phyloP scores from a whole-genome alignment of 1,284 basidiomycete genomes.

The Boletus albobrunnescens region DNA sequence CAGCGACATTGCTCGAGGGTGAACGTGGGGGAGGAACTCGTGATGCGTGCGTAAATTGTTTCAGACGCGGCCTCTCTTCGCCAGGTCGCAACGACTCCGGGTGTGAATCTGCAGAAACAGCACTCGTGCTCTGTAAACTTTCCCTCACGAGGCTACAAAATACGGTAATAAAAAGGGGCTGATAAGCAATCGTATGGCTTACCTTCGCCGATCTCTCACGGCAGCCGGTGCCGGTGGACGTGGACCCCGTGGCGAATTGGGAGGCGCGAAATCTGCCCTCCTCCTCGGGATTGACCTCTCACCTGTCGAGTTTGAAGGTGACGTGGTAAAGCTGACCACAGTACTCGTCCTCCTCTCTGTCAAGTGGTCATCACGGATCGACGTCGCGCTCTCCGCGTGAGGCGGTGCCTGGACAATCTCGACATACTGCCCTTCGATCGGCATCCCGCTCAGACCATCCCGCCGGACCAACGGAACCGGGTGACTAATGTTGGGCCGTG shows the following conservation, averaged over 20 bases:
- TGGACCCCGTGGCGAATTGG: slow-evolving; percentile 37
- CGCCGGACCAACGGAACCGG: slow-evolving; percentile 41
- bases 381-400: slow-evolving; percentile 27
- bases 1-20: slow-evolving; percentile 31
- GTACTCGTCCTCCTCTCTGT: slow-evolving; percentile 43
- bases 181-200: slow-evolving; percentile 4
- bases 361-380: slow-evolving; percentile 41
- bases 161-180: neutral
- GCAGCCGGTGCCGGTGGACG: slow-evolving; percentile 22
- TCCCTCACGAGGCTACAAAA: slow-evolving; percentile 26
- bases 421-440: slow-evolving; percentile 31
- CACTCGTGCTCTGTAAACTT: slow-evolving; percentile 35
- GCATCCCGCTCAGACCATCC: slow-evolving; percentile 13
- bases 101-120: slow-evolving; percentile 35
- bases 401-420: slow-evolving; percentile 28
- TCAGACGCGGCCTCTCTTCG: slow-evolving; percentile 54
- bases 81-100: slow-evolving; percentile 30
- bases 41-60: slow-evolving; percentile 66
- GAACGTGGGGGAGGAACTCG: slow-evolving; percentile 60
- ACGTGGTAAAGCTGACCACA: slow-evolving; percentile 43
- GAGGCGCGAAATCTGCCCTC: slow-evolving; percentile 60
- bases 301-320: slow-evolving; percentile 60
- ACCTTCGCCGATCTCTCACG: slow-evolving; percentile 28
- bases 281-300: slow-evolving; percentile 62
- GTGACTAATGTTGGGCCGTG: slow-evolving; percentile 49